phyloP scores from a whole-genome alignment of 257 asterid genomes.

The Parsonsia alboflavescens region DNA sequence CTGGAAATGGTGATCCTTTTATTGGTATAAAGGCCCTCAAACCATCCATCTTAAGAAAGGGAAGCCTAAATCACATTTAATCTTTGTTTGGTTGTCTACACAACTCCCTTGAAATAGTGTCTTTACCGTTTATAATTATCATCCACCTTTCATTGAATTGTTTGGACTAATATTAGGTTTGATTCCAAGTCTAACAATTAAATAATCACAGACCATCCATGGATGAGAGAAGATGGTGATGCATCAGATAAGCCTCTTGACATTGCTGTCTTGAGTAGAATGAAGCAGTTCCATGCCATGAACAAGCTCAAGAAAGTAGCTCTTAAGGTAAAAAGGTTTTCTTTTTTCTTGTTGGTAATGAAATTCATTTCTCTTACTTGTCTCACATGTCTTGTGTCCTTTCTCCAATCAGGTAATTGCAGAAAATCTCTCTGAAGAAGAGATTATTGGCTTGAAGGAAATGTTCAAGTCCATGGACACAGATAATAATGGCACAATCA shows the following conservation, averaged over 20 bases:
- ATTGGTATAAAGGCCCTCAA: not conserved
- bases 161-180: not conserved
- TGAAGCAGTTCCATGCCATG: conserved; percentile 97
- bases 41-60: not conserved
- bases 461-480: conserved; percentile 95
- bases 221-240: conserved; percentile 97
- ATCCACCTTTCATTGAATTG: not conserved
- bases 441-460: conserved; percentile 93
- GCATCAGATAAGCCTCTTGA: conserved; percentile 94
- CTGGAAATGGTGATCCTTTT: not conserved
- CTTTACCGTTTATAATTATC: not conserved
- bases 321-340: conserved; percentile 49
- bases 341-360: conserved; percentile 3
- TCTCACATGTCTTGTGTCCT: not conserved
- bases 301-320: conserved; percentile 97
- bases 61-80: not conserved
- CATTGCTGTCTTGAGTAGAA: conserved; percentile 76
- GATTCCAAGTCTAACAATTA: not conserved
- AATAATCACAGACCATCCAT: conserved; percentile 68
- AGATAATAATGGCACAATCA: conserved; percentile 85
- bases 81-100: not conserved
- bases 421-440: conserved; percentile 90
- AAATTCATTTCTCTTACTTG: conserved; percentile 3
- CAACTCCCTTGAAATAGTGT: not conserved
- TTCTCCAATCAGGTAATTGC: conserved; percentile 67